A percentile compares a stretch with the other conserved stretches of the same genome.
Conservation (phyloP, 306 rosid genomes). For the Cicer arietinum region DNA sequence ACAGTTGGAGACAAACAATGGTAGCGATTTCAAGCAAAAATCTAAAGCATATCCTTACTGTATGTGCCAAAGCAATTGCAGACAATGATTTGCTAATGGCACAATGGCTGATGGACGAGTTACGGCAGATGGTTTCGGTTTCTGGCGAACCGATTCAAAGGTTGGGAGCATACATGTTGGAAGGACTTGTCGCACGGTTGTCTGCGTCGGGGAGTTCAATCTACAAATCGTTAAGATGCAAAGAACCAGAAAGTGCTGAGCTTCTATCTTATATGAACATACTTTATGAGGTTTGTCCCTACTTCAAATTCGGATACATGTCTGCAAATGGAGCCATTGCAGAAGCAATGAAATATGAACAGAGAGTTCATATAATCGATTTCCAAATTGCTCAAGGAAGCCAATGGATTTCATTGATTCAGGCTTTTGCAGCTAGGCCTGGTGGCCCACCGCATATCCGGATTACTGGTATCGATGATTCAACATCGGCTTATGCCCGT, state of each 20-base stretch:
- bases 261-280: conserved; percentile 88
- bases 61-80: conserved; percentile 79
- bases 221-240: conserved; percentile 78
- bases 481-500: conserved; percentile 86
- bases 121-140: conserved; percentile 85
- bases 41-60: conserved; percentile 69
- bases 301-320: conserved; percentile 96
- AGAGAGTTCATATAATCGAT: conserved; percentile 88
- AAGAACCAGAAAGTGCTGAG: conserved; percentile 79
- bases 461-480: conserved; percentile 88
- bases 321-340: conserved; percentile 99
- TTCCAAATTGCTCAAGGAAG: conserved; percentile 93
- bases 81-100: conserved; percentile 75
- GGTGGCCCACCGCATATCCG: conserved; percentile 97
- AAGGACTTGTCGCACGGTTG: conserved; percentile 82
- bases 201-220: conserved; percentile 77
- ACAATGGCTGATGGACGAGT: conserved; percentile 77
- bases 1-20: conserved; percentile 79
- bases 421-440: conserved; percentile 97
- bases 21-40: conserved; percentile 66
- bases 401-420: conserved; percentile 93
- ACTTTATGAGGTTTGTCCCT: conserved; percentile 91
- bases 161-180: conserved; percentile 96
- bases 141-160: conserved; percentile 94
- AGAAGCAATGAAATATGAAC: conserved; percentile 91